Evolutionary conservation across 768 basidiomycete genomes (phyloP).

Genomic region (Boletus vermiculosoides): DNA sequence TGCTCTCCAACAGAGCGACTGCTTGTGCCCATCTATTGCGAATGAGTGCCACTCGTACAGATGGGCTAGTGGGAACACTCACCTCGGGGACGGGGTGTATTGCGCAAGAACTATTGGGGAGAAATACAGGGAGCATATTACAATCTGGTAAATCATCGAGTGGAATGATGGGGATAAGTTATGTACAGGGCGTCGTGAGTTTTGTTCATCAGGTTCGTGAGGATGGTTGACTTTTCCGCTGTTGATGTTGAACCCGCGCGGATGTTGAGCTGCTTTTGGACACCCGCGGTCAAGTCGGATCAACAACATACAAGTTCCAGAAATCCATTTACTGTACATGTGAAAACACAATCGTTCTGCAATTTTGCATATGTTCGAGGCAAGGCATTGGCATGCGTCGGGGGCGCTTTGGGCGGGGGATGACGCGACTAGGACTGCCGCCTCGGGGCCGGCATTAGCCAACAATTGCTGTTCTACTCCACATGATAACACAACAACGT

Average conservation of each 20-base stretch:
- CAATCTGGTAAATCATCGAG: constrained; percentile 10
- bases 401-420: no score
- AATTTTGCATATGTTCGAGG: no score
- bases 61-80: background rate
- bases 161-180: constrained; percentile 14
- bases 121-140: constrained; percentile 13
- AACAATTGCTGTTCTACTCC: no score
- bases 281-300: background rate
- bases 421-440: no score
- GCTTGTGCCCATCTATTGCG: constrained; percentile 83
- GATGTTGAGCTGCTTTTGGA: background rate
- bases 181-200: constrained; percentile 15
- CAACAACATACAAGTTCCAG: no score
- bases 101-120: constrained; percentile 18
- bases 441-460: no score
- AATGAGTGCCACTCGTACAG: constrained; percentile 6
- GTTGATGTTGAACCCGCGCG: background rate
- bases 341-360: no score
- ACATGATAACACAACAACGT: no score
- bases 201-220: constrained; percentile 20
- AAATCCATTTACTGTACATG: no score
- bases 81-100: constrained; percentile 29
- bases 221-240: background rate
- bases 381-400: no score
- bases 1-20: constrained; percentile 51